Base-by-base conservation (phyloP, 805 yeast species). In the Saturnispora dispora region DNA sequence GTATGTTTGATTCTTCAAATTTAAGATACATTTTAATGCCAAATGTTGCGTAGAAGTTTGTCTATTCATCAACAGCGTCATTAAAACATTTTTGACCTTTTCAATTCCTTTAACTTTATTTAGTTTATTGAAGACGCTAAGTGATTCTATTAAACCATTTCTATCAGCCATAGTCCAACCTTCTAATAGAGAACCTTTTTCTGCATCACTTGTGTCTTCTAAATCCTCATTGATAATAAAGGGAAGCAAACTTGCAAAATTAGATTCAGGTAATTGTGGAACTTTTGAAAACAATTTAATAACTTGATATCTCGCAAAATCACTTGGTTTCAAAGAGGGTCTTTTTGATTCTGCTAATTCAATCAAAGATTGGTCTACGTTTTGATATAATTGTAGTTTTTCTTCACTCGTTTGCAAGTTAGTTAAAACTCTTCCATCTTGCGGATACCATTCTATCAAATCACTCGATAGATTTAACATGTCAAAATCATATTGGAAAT, bases 221-320 rank as follows among this genome's bases (percentile, higher is more conserved):
- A 58, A 58, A 28, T 63, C 71, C 41, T 63, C 67, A 47, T 67
- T 66, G 50, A 74, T 68, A 7, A 91, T 67, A 50, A 78, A 74
- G 0, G 90, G 84, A 7, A 82, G 77, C 20, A 91, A 64, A 9
- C 67, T 69, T 2, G 68, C 56, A 2, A 83, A 78, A 58, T 84
- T 76, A 18, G 68, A 64, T 63, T 91, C 97, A 1, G 88, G 91
- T 37, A 86, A 57, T 13, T 70, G 68, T 1, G 96, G 88, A n/a
- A 83, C 69, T 23, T 72, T 66, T 15, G 68, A 64, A 51, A 90
- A 70, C 0, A 81, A 75, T 52, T 78, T 78, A 17, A 89, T 69
- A 2, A 78, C 74, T 57, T 83, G 82, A 3, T 72, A 62, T 52
- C 91, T 71, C 54, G 79, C 65, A 51, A 75, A 71, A 8, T 64